Evolutionary conservation across 2,329 filamentous ascomycete genomes (phyloP), one percentile per base, ranked within the genome.

Genomic region (Aspergillus brunneoviolaceus): DNA sequence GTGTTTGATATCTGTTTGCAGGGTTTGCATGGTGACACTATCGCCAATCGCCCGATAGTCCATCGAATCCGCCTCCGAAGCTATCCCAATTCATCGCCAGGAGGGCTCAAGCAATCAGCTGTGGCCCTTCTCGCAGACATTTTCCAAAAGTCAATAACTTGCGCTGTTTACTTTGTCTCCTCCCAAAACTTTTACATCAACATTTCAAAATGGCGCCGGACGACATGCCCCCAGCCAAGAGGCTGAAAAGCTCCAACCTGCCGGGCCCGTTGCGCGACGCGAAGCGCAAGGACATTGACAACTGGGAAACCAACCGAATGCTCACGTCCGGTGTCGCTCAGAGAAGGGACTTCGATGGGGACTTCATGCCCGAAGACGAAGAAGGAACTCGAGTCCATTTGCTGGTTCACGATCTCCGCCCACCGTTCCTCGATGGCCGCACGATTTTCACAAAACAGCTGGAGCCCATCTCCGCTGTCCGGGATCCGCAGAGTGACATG

Each of bases 241-340:
- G 74, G 68, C 75, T 69, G 60, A 77, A 76, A 62, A 72, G 69
- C 64, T 70, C 70, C 58, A 72, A 74, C 52, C 68, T 76, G 14
- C 74, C 74, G 50, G 63, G 69, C 56, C 68, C 70, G 51, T 66
- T 77, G 14, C 75, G 74, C 65, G 74, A 77, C 62, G 75, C 75
- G 76, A 91, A 93, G 69, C 91, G 96, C 74, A 92, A 90, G 72
- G 95, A 99, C 72, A 92, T 95, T 49, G 95, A 99, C 77, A 94
- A 93, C 0, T 99, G 95, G 95, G 96, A 99, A 77, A 95, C 94
- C 16, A 99, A 99, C 74, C 90, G 95, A 60, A 98, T 99, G 95
- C 83, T 99, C 62, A 95, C 93, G 1, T 97, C 93, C 21, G 94
- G 94, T 59, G 93, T 99, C 19, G 95, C 95, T 19, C 96, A 99